phyloP scores from a whole-genome alignment of 768 basidiomycete genomes.

The Thelephora ganbajun region DNA sequence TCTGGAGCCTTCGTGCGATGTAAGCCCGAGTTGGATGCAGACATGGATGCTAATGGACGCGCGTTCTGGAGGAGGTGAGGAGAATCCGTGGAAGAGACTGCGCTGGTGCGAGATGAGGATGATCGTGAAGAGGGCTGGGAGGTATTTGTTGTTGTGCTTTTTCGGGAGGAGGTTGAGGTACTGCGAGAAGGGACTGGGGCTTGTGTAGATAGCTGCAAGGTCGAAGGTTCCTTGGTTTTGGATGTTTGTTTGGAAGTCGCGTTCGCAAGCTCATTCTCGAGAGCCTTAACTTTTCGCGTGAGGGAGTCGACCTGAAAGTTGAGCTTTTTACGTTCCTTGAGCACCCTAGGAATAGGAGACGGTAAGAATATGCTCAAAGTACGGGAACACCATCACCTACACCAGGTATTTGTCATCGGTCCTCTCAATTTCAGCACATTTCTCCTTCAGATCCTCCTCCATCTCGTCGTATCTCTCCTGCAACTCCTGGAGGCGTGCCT shows the following conservation, averaged over 20 bases:
- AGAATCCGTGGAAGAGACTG: conserved; percentile 3
- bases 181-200: conserved; percentile 8
- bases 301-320: conserved; percentile 54
- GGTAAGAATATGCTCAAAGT: not conserved
- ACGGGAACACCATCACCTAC: conserved; percentile 29
- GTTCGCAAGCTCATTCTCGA: conserved; percentile 52
- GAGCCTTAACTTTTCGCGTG: conserved; percentile 55
- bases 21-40: conserved; percentile 16
- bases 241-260: conserved; percentile 19
- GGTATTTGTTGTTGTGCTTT: too few species aligned
- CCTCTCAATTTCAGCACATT: conserved; percentile 70
- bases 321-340: conserved; percentile 74
- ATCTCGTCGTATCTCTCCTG: conserved; percentile 62
- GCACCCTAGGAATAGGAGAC: conserved; percentile 30
- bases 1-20: conserved; percentile 10
- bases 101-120: conserved; percentile 4
- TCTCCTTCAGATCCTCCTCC: conserved; percentile 55
- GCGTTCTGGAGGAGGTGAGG: conserved; percentile 3
- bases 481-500: conserved; percentile 40
- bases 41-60: conserved; percentile 10
- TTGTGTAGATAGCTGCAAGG: conserved; percentile 3
- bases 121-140: not conserved
- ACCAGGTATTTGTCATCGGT: conserved; percentile 73
- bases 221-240: conserved; percentile 8
- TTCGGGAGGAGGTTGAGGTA: not conserved